Percentiles rank a stretch among this genome's conserved stretches.
These are phyloP conservation scores for Diaporthe velutina DNA, from an alignment of 2,329 filamentous ascomycete species.

Conservation along the genomic window DNA sequence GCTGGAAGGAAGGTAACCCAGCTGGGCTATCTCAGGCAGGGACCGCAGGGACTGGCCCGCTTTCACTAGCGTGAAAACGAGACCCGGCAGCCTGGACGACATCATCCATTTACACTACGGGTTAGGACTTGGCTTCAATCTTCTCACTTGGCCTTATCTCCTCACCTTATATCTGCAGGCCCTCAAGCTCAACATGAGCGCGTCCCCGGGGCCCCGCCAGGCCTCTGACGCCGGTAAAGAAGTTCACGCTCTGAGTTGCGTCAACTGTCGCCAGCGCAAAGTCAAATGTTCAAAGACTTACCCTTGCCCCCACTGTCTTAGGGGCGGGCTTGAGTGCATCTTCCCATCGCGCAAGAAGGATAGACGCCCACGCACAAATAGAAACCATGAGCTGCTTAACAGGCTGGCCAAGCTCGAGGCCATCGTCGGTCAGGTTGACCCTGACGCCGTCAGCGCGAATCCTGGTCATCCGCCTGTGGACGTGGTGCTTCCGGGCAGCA, in stretches of 20 bases:
- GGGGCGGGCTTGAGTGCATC: slow-evolving; percentile 60
- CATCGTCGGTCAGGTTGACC: slow-evolving; percentile 59
- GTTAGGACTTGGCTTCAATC: not conserved
- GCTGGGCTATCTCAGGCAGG: not conserved
- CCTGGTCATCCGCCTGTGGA: not conserved
- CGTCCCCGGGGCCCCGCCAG: slow-evolving; percentile 36
- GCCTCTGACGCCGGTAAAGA: slow-evolving; percentile 29
- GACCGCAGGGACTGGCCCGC: slow-evolving; percentile 1
- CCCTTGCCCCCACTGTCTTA: slow-evolving; percentile 68
- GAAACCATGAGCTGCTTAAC: slow-evolving; percentile 58
- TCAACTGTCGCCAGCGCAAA: slow-evolving; percentile 74
- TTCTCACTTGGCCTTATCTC: not conserved
- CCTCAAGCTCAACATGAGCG: slow-evolving; percentile 23
- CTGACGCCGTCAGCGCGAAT: slow-evolving; percentile 43
- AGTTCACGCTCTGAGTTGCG: slow-evolving; percentile 58
- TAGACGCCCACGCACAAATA: slow-evolving; percentile 54
- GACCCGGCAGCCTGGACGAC: slow-evolving; percentile 6
- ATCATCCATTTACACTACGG: slow-evolving; percentile 8
- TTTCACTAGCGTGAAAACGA: slow-evolving; percentile 14
- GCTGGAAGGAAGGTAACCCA: not conserved
- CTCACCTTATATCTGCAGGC: not conserved
- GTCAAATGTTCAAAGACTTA: slow-evolving; percentile 70
- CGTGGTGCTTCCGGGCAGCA: not conserved
- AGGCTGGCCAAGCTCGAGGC: slow-evolving; percentile 59
- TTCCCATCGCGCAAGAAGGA: slow-evolving; percentile 60